Evolutionary conservation across 495 filamentous ascomycete species (phyloP).

Genomic region (Aspergillus sclerotioniger): DNA sequence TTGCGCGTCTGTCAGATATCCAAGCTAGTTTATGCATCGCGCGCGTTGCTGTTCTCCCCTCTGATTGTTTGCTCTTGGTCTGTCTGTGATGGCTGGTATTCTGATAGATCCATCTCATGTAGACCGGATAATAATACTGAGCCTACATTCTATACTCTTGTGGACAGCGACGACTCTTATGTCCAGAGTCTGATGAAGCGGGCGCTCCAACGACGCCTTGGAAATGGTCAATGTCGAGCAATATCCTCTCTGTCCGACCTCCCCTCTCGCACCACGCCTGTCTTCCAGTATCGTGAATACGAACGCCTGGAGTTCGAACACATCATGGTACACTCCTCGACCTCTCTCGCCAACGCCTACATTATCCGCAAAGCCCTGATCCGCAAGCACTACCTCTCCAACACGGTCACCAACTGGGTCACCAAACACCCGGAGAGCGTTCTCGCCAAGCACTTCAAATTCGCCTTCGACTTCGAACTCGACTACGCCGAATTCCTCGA

Average conservation of each 20-base stretch:
- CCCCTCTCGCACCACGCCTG: conserved; percentile 39
- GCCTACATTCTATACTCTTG: conserved; percentile 62
- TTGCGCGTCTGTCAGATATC: conserved; percentile 27
- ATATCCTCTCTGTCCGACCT: conserved; percentile 47
- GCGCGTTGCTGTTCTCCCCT: conserved; percentile 20
- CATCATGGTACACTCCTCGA: conserved; percentile 55
- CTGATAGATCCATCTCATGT: conserved; percentile 42
- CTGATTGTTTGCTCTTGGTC: conserved; percentile 14
- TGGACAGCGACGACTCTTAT: conserved; percentile 83
- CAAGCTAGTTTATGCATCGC: conserved; percentile 32
- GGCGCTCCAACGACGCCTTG: conserved; percentile 64
- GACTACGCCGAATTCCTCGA: conserved; percentile 97
- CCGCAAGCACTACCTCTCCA: conserved; percentile 86
- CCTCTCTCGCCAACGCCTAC: conserved; percentile 73
- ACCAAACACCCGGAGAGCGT: conserved; percentile 74
- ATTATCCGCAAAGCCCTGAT: conserved; percentile 97
- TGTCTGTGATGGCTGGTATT: conserved; percentile 23
- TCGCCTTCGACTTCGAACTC: conserved; percentile 79
- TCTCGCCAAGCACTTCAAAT: conserved; percentile 66
- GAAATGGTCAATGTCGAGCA: conserved; percentile 36
- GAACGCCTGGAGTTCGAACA: conserved; percentile 82
- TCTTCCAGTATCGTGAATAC: conserved; percentile 85
- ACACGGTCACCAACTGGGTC: conserved; percentile 75
- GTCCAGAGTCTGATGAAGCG: conserved; percentile 77
- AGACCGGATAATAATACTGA: conserved; percentile 40